Conservation (phyloP, 768 basidiomycete species). For the Tulasnella sp. region DNA sequence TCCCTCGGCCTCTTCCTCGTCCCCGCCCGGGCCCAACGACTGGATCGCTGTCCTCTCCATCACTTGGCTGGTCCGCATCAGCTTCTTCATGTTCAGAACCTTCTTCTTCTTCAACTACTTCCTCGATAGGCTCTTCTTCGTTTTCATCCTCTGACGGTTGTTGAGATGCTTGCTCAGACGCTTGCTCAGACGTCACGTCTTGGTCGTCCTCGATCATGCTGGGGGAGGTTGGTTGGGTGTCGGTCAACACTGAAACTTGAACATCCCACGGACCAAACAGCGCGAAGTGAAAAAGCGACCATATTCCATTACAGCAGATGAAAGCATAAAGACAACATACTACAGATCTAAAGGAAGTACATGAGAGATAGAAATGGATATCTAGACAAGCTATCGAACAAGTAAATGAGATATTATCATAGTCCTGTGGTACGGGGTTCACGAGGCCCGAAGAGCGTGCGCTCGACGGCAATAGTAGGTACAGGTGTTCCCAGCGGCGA, state of each 20-base stretch:
- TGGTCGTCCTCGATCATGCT: slow-evolving; percentile 19
- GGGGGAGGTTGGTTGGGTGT: background rate
- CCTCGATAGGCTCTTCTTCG: slow-evolving; percentile 9
- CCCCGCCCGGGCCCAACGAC: slow-evolving; percentile 15
- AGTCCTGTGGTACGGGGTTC: slow-evolving; percentile 45
- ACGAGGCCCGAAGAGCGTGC: slow-evolving; percentile 68
- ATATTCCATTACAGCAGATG: slow-evolving; percentile 17
- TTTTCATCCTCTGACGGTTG: background rate
- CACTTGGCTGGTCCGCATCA: background rate
- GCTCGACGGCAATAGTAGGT: slow-evolving; percentile 47
- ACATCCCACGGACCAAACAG: background rate
- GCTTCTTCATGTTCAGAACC: slow-evolving; percentile 4
- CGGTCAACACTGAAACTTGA: background rate
- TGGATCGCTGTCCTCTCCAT: slow-evolving; percentile 23
- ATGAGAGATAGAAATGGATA: background rate
- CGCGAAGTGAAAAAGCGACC: background rate
- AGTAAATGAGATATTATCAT: slow-evolving; percentile 31
- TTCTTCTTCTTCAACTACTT: slow-evolving; percentile 18
- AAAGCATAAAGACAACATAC: slow-evolving; percentile 8
- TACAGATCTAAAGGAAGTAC: slow-evolving; percentile 1
- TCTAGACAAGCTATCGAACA: background rate
- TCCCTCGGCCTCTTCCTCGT: slow-evolving; percentile 14
- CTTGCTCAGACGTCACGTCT: slow-evolving; percentile 11
- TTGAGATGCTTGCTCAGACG: background rate
- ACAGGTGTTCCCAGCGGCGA: slow-evolving; percentile 62